Percentiles rank a stretch among this genome's conserved stretches.
Conservation (phyloP, 2,329 filamentous ascomycete species). For the Diaporthe humulicola region DNA sequence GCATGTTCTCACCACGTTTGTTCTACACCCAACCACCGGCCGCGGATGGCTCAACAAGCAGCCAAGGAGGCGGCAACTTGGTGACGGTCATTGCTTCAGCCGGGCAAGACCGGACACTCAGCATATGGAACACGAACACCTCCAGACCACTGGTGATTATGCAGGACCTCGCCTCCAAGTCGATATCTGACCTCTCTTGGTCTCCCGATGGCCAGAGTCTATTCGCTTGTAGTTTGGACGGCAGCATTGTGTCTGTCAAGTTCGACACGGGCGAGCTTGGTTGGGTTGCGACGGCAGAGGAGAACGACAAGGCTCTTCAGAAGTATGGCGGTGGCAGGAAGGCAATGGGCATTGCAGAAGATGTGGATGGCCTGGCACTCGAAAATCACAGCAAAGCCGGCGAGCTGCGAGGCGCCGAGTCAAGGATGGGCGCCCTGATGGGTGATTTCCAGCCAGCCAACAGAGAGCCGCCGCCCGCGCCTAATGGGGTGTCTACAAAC, state of each 20-base stretch:
- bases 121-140: conserved; percentile 97
- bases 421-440: conserved; percentile 98
- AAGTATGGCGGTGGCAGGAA: conserved; percentile 92
- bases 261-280: conserved; percentile 92
- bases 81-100: conserved; percentile 97
- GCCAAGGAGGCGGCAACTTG: conserved; percentile 61
- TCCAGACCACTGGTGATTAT: conserved; percentile 91
- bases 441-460: conserved; percentile 76
- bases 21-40: conserved; percentile 81
- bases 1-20: conserved; percentile 93
- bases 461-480: conserved; percentile 61
- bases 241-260: conserved; percentile 83
- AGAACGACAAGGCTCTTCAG: conserved; percentile 92
- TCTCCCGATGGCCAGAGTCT: conserved; percentile 90
- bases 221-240: conserved; percentile 90
- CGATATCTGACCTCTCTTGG: conserved; percentile 95
- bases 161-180: conserved; percentile 89
- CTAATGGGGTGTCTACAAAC: conserved; percentile 64
- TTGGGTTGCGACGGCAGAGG: conserved; percentile 85
- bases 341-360: conserved; percentile 91
- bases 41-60: conserved; percentile 63
- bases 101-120: conserved; percentile 95
- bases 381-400: conserved; percentile 94
- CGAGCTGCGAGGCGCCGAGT: conserved; percentile 90
- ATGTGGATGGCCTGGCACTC: conserved; percentile 86